Conservation (phyloP, 148 eudicot species). For the Heliosperma pusillum region DNA sequence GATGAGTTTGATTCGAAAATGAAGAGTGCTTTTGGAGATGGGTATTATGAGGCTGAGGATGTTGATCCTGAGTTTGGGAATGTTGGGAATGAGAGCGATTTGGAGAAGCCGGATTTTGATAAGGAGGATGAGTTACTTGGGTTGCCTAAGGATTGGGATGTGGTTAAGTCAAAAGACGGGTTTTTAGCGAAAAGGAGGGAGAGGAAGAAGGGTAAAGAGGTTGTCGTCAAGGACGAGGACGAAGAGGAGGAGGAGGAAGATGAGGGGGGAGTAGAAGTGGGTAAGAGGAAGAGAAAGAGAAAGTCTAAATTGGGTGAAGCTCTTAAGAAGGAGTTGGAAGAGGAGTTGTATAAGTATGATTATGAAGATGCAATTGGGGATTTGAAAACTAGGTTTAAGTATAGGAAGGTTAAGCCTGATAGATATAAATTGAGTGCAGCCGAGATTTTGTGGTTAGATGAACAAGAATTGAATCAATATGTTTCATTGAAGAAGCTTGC, state of each 20-base stretch:
- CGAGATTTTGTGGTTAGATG: slow-evolving; percentile 63
- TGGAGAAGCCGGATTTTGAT: slow-evolving; percentile 80
- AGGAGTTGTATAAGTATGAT: slow-evolving; percentile 76
- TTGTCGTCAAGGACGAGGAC: slow-evolving; percentile 25
- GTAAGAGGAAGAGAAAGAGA: slow-evolving; percentile 51
- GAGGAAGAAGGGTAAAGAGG: slow-evolving; percentile 35
- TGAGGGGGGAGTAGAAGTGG: slow-evolving; percentile 29
- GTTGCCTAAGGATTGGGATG: slow-evolving; percentile 74
- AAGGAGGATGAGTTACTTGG: slow-evolving; percentile 92
- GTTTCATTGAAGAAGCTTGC: slow-evolving; percentile 85
- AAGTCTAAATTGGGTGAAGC: slow-evolving; percentile 50
- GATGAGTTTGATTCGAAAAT: slow-evolving; percentile 75
- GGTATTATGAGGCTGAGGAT: slow-evolving; percentile 72
- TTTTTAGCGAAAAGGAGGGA: slow-evolving; percentile 50
- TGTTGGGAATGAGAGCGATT: slow-evolving; percentile 44
- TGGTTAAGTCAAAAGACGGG: slow-evolving; percentile 49
- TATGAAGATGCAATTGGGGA: slow-evolving; percentile 85
- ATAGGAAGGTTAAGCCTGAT: slow-evolving; percentile 51
- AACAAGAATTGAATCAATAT: slow-evolving; percentile 83
- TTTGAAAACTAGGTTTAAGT: slow-evolving; percentile 83
- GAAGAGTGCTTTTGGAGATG: slow-evolving; percentile 59
- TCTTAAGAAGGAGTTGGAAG: slow-evolving; percentile 64
- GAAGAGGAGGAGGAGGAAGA: slow-evolving; percentile 20
- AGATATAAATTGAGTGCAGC: slow-evolving; percentile 55
- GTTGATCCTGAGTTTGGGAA: slow-evolving; percentile 66